A percentile compares a stretch with the other conserved stretches of the same genome.
phyloP scores from a whole-genome alignment of 306 rosid species.

The Notholithocarpus densiflorus region DNA sequence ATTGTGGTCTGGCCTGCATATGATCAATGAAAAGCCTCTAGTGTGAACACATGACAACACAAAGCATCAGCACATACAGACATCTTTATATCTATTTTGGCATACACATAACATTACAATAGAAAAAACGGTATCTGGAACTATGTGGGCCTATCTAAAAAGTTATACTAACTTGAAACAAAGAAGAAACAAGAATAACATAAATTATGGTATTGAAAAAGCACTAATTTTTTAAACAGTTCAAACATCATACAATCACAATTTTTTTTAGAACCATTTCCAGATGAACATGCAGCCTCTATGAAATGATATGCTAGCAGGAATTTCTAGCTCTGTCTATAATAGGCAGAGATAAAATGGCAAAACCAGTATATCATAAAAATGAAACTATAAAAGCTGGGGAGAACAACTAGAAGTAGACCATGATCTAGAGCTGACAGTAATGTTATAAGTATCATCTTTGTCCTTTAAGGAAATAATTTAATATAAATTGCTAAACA shows the following conservation, averaged over 20 bases:
- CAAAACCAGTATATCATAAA: neutral
- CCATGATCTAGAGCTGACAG: neutral
- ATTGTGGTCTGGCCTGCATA: conserved; percentile 96
- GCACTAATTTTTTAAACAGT: neutral
- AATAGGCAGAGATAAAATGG: neutral
- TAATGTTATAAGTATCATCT: neutral
- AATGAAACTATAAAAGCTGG: neutral
- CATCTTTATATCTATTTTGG: neutral
- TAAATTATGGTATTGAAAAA: neutral
- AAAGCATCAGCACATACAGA: conserved; percentile 7
- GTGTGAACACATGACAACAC: neutral
- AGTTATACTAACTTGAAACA: neutral
- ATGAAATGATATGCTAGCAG: neutral
- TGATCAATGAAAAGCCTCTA: conserved; percentile 16
- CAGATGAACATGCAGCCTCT: neutral
- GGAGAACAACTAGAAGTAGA: neutral
- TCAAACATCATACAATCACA: neutral
- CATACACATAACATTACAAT: neutral
- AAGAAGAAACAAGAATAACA: neutral
- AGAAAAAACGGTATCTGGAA: neutral
- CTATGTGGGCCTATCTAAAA: neutral
- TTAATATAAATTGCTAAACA: neutral
- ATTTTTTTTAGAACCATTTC: neutral
- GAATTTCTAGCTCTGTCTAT: neutral
- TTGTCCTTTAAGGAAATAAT: neutral